Evolutionary conservation across 371 early-diverging fungal genomes (phyloP), one percentile per base, ranked within the genome.

Genomic region (Apophysomyces trapeziformis): DNA sequence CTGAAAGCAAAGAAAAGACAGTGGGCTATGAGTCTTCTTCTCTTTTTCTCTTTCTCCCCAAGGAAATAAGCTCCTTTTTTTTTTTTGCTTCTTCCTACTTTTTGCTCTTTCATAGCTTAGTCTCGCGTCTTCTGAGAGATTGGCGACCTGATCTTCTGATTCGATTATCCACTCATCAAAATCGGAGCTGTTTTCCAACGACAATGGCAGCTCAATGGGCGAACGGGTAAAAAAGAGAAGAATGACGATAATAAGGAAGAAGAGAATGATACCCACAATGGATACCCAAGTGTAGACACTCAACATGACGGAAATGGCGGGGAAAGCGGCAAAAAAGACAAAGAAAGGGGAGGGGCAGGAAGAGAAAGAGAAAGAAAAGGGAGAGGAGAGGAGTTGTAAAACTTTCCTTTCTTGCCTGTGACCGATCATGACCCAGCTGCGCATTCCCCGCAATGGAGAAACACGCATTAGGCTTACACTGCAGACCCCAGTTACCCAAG

Each of bases 61-160:
- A 21, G 21, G 2, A 32, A 50, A 50, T 7, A 9, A 26, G 9
- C 38, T 57, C 46, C 39, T 21, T 36, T 47, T 60, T 54, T 11
- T 7, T n/a, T 21, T 39, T 32, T 57, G 21, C 54, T 50, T 50
- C 1, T 50, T 16, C 9, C 11, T 50, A 83, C 83, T 69, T 74
- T 70, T 80, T 8, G 83, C 83, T 58, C 77, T 56, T 67, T 79
- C 79, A 56, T 80, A 83, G 47, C 79, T 78, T 7, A 80, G 58
- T 16, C 79, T 50, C n/a, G 79, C 75, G 64, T 83, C 78, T 64
- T 78, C 83, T 38, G 80, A 63, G 21, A 83, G 71, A 18, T 58
- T 39, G 1, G 71, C 69, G 35, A 83, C 58, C 16, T 66, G 63
- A 3, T 79, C 76, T 63, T 77, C 78, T 36, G 79, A 66, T 67